Evolutionary conservation across 2,329 filamentous ascomycete genomes (phyloP).

Genomic region (Venturia nashicola): DNA sequence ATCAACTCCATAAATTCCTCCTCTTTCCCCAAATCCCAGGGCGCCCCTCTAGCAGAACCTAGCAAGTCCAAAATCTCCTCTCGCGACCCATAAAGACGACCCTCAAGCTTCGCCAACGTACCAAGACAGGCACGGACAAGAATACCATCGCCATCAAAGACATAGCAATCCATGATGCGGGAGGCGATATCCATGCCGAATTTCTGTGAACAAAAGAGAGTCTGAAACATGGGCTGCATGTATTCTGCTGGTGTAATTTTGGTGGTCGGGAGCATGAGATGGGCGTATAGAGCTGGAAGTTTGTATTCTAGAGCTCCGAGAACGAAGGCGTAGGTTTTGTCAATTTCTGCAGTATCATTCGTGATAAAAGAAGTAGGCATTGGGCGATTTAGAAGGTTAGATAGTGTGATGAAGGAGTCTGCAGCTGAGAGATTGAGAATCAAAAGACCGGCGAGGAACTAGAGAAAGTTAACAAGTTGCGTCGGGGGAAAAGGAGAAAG

Average conservation of each 20-base stretch:
- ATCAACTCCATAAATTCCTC: conserved; percentile 28
- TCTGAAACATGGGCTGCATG: conserved; percentile 48
- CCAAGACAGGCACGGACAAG: conserved; percentile 61
- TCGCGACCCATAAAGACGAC: conserved; percentile 32
- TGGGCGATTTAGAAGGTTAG: conserved; percentile 66
- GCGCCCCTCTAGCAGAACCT: conserved; percentile 16
- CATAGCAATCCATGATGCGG: conserved; percentile 69
- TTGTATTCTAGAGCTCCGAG: conserved; percentile 55
- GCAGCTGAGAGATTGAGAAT: conserved; percentile 57
- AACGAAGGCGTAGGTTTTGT: conserved; percentile 56
- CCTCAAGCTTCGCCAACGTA: conserved; percentile 42
- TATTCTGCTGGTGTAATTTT: conserved; percentile 32
- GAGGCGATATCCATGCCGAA: conserved; percentile 58
- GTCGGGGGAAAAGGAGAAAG: neutral
- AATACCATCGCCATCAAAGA: conserved; percentile 67
- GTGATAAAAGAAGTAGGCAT: conserved; percentile 66
- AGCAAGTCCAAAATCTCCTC: conserved; percentile 32
- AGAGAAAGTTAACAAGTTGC: neutral
- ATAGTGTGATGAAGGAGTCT: conserved; percentile 56
- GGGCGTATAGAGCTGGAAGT: conserved; percentile 48
- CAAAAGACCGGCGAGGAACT: conserved; percentile 62
- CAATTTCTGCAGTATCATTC: conserved; percentile 54
- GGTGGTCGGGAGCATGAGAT: conserved; percentile 41
- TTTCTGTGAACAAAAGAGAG: conserved; percentile 44
- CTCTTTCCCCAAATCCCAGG: conserved; percentile 18